Percentiles rank a stretch among this genome's conserved stretches.
These are phyloP conservation scores for Rhizopogon rudus DNA, from an alignment of 768 basidiomycete species.

Conservation along the genomic window DNA sequence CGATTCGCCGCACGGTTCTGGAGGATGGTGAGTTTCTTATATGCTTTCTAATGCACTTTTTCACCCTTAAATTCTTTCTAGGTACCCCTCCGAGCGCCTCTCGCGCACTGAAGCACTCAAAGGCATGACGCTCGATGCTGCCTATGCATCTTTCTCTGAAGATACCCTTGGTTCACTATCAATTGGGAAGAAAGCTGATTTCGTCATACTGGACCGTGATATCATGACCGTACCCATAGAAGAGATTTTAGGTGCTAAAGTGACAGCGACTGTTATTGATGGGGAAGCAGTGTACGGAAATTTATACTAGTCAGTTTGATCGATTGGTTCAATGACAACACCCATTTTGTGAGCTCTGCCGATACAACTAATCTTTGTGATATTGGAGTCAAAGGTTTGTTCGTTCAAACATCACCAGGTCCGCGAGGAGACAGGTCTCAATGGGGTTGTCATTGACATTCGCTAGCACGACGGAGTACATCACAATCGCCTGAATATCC, in stretches of 20 bases:
- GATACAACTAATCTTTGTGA: no score
- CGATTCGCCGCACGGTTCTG: conserved; percentile 73
- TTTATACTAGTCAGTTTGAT: conserved; percentile 10
- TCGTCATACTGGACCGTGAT: conserved; percentile 76
- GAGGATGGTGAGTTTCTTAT: conserved; percentile 66
- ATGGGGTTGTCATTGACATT: no score
- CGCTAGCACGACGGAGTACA: neutral
- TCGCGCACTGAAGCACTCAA: conserved; percentile 79
- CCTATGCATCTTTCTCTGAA: conserved; percentile 83
- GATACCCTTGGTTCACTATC: conserved; percentile 64
- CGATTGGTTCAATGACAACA: no score
- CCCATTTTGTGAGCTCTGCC: no score
- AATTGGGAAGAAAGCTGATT: conserved; percentile 83
- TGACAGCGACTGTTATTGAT: conserved; percentile 71
- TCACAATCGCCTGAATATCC: neutral
- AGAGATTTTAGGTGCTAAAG: conserved; percentile 64
- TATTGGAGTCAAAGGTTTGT: no score
- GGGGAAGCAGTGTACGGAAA: conserved; percentile 62
- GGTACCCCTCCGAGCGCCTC: conserved; percentile 74
- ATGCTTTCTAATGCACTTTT: neutral
- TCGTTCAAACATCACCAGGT: no score
- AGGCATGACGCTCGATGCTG: conserved; percentile 88
- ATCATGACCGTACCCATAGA: conserved; percentile 60
- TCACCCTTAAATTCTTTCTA: conserved; percentile 24
- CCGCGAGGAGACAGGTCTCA: no score